Evolutionary conservation across 208 protist genomes (phyloP).

Genomic region (Crithidia acanthocephali): DNA sequence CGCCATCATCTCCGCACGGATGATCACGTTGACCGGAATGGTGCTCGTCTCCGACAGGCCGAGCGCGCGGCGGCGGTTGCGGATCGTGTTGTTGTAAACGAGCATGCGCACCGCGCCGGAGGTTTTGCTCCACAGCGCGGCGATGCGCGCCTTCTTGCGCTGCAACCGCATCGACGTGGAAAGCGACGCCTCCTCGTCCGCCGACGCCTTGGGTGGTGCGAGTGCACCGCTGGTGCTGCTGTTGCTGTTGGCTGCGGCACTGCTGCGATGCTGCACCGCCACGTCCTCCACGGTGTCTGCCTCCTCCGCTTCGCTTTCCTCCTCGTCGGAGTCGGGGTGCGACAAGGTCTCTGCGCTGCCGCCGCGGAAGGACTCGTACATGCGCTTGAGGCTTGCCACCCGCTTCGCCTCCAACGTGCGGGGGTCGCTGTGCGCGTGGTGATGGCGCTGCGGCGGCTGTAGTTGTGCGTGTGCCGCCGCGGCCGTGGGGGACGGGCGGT

Average conservation of each 20-base stretch:
- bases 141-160: constrained; percentile 8
- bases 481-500: too few species aligned
- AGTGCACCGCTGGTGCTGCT: background rate
- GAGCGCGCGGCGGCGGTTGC: constrained; percentile 48
- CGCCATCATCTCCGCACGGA: constrained; percentile 70
- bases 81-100: constrained; percentile 54
- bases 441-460: background rate
- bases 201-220: background rate
- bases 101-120: constrained; percentile 57
- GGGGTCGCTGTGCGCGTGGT: background rate
- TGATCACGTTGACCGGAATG: constrained; percentile 50
- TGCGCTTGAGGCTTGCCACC: background rate
- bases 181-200: constrained; percentile 3
- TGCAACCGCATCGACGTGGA: constrained; percentile 11
- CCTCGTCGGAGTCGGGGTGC: background rate
- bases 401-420: background rate
- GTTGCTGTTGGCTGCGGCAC: background rate
- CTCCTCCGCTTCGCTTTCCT: constrained; percentile 19
- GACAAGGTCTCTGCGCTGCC: constrained; percentile 24
- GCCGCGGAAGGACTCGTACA: constrained; percentile 12
- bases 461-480: background rate
- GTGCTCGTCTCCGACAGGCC: constrained; percentile 61
- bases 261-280: background rate
- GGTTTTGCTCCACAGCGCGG: constrained; percentile 48
- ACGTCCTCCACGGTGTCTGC: background rate